These are phyloP conservation scores for Phylloporus arenicola DNA, from an alignment of 768 basidiomycete species.

Conservation along the genomic window DNA sequence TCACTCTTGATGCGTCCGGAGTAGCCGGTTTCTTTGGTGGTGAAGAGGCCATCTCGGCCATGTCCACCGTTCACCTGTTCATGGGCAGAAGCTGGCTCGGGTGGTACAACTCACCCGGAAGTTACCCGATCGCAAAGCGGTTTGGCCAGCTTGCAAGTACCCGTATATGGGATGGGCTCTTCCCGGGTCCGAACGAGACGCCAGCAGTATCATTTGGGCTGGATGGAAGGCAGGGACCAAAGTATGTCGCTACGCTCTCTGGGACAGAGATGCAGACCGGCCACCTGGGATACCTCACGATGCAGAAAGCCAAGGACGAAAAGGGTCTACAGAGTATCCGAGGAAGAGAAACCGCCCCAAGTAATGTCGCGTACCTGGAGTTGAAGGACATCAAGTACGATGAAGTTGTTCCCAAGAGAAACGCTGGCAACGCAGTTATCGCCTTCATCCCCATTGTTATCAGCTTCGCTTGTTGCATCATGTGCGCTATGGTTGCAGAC, in stretches of 20 bases:
- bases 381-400: conserved; percentile 21
- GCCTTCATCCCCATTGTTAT: conserved; percentile 20
- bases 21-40: conserved; percentile 35
- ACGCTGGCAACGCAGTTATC: conserved; percentile 8
- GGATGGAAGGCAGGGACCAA: conserved; percentile 26
- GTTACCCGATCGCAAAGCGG: conserved; percentile 29
- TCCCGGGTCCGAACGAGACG: conserved; percentile 25
- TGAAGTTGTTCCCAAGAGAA: conserved; percentile 2
- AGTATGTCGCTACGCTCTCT: conserved; percentile 17
- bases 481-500: conserved; percentile 24
- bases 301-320: conserved; percentile 12
- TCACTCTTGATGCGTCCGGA: conserved; percentile 27
- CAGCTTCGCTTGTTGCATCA: conserved; percentile 21
- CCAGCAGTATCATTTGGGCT: conserved; percentile 28
- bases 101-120: conserved; percentile 36
- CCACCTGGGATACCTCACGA: conserved; percentile 27
- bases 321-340: background rate
- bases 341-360: conserved; percentile 16
- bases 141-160: conserved; percentile 29
- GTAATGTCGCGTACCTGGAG: conserved; percentile 18
- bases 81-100: conserved; percentile 30
- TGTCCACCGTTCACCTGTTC: conserved; percentile 32
- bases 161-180: conserved; percentile 30
- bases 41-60: conserved; percentile 35
- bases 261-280: conserved; percentile 28